phyloP scores from a whole-genome alignment of 2,329 filamentous ascomycete genomes.

The Pseudocercospora fuligena region DNA sequence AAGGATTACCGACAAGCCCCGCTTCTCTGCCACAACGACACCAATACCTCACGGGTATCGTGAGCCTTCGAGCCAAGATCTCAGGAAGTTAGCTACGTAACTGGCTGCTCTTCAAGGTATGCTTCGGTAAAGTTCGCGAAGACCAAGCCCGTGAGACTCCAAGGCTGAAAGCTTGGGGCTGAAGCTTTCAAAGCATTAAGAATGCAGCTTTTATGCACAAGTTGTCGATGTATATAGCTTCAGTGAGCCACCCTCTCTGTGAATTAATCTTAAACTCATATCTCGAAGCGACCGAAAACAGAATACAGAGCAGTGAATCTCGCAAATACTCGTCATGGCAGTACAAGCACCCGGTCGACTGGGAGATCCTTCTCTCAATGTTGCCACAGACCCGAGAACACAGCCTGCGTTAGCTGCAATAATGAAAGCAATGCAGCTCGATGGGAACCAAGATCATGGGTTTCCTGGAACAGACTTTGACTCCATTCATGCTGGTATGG shows the following conservation, averaged over 20 bases:
- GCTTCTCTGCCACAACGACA: not conserved
- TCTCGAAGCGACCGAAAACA: no score
- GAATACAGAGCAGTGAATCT: no score
- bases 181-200: not conserved
- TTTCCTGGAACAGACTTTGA: slow-evolving; percentile 11
- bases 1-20: not conserved
- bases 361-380: slow-evolving; percentile 26
- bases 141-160: no score
- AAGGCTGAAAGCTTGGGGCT: not conserved
- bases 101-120: not conserved
- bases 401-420: slow-evolving; percentile 27
- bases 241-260: not conserved
- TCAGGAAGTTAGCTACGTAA: not conserved
- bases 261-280: not conserved
- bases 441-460: slow-evolving; percentile 11
- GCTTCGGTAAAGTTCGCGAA: not conserved
- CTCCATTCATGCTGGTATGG: not conserved
- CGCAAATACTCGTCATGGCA: not conserved
- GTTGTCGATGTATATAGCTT: not conserved
- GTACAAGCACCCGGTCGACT: slow-evolving; percentile 33
- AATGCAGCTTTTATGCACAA: not conserved
- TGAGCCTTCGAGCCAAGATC: not conserved
- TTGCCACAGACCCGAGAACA: slow-evolving; percentile 30
- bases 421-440: slow-evolving; percentile 13
- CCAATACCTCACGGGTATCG: not conserved